Percentiles rank a stretch among this genome's conserved stretches.
These are phyloP conservation scores for Pseudoturritis turrita DNA, from an alignment of 345 rosid genomes.

Conservation along the genomic window DNA sequence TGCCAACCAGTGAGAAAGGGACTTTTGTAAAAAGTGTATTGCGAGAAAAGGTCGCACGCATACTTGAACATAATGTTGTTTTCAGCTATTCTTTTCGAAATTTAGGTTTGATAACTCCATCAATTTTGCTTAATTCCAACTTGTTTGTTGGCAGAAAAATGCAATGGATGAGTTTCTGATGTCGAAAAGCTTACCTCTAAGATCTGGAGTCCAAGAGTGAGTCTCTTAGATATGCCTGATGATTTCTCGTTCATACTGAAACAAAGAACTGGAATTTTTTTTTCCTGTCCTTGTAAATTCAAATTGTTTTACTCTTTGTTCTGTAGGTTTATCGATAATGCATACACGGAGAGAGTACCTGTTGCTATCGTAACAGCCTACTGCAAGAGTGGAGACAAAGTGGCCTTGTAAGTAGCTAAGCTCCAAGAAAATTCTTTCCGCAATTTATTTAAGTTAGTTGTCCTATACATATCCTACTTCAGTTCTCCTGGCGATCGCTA, in stretches of 20 bases:
- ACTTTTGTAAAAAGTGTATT: constrained; percentile 60
- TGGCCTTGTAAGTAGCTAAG: constrained; percentile 51
- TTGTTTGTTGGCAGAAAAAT: constrained; percentile 57
- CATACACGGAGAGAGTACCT: constrained; percentile 56
- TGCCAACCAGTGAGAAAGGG: constrained; percentile 83
- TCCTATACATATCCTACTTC: not conserved
- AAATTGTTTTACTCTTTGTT: not conserved
- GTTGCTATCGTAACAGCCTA: constrained; percentile 59
- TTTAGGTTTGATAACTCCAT: constrained; percentile 1
- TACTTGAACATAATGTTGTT: not conserved
- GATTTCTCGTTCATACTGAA: not conserved
- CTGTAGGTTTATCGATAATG: constrained; percentile 78
- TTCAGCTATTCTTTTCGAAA: not conserved
- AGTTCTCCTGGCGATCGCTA: not conserved
- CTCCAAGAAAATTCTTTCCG: not conserved
- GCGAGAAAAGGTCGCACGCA: constrained; percentile 63
- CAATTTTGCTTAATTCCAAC: constrained; percentile 18
- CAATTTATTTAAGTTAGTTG: not conserved
- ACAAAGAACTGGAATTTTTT: not conserved
- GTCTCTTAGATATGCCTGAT: constrained; percentile 30
- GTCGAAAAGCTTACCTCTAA: constrained; percentile 61
- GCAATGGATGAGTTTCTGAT: constrained; percentile 66
- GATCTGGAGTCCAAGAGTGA: constrained; percentile 85
- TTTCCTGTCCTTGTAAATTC: not conserved
- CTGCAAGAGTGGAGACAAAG: constrained; percentile 67